Percentiles rank a stretch among this genome's conserved stretches.
phyloP scores from a whole-genome alignment of 2,329 filamentous ascomycete genomes.

The Colletotrichum theobromicola region DNA sequence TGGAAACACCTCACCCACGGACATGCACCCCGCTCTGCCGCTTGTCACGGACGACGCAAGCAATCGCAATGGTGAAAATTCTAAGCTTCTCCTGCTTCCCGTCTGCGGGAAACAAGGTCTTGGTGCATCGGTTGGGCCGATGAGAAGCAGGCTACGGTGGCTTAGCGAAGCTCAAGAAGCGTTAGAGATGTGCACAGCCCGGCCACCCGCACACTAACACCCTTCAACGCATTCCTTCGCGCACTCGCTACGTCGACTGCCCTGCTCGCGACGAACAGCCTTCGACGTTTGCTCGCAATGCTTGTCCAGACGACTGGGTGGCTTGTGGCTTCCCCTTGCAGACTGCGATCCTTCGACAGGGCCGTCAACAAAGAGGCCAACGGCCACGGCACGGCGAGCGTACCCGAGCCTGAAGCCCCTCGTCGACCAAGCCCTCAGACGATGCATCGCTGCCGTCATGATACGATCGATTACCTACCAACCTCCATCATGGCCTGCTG shows the following conservation, averaged over 20 bases:
- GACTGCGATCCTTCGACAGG: not conserved
- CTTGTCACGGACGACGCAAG: not conserved
- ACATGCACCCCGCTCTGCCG: not conserved
- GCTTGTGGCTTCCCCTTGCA: constrained; percentile 15
- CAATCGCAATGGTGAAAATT: not conserved
- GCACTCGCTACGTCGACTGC: not conserved
- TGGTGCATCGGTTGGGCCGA: constrained; percentile 9
- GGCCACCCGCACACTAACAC: not conserved
- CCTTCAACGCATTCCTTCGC: not conserved
- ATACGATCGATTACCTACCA: not conserved
- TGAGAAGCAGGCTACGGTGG: constrained; percentile 7
- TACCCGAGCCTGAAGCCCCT: not conserved
- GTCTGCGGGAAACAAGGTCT: constrained; percentile 2
- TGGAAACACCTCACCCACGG: not conserved
- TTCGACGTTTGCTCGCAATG: not conserved
- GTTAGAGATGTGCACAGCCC: constrained; percentile 13
- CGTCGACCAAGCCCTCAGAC: not conserved
- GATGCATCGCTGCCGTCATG: not conserved
- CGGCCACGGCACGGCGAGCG: not conserved
- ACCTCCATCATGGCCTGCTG: not conserved
- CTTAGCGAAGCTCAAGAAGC: not conserved
- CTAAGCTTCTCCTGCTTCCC: not conserved
- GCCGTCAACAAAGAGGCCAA: not conserved
- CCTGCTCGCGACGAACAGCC: not conserved
- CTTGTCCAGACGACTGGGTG: not conserved